A percentile compares a stretch with the other conserved stretches of the same genome.
Conservation (phyloP, 2,329 filamentous ascomycete genomes). For the Raffaelea albimanens region DNA sequence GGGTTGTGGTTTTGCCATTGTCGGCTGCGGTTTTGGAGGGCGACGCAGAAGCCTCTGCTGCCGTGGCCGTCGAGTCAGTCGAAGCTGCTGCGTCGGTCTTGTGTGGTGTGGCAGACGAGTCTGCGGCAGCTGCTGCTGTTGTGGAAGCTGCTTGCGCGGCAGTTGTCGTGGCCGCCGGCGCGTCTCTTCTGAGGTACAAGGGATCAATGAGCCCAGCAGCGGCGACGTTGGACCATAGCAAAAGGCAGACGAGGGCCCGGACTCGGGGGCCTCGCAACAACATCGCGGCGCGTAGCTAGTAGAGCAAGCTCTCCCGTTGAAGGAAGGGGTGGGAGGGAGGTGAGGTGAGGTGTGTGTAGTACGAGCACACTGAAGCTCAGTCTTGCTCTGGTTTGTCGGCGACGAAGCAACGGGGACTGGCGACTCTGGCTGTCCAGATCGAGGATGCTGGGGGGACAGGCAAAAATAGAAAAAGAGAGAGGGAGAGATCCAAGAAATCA, state of each 20-base stretch:
- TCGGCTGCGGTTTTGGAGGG: neutral
- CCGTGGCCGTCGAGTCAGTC: neutral
- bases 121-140: neutral
- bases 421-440: neutral
- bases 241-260: conserved; percentile 10
- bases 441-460: neutral
- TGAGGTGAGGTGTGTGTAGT: neutral
- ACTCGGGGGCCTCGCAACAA: conserved; percentile 5
- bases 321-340: too few species aligned
- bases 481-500: neutral
- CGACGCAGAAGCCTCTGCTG: neutral
- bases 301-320: too few species aligned
- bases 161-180: conserved; percentile 2
- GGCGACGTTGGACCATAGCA: conserved; percentile 11
- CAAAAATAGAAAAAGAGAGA: neutral
- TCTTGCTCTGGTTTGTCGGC: neutral
- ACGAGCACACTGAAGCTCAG: neutral
- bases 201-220: conserved; percentile 11
- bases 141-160: neutral
- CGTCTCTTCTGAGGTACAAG: conserved; percentile 8
- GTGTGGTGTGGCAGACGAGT: neutral
- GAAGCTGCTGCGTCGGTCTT: neutral
- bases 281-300: conserved; percentile 5
- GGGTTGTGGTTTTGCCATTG: neutral
- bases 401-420: neutral